A percentile compares a stretch with the other conserved stretches of the same genome.
These are phyloP conservation scores for Aspergillus sp. DNA, from an alignment of 2,329 filamentous ascomycete species.

Conservation along the genomic window DNA sequence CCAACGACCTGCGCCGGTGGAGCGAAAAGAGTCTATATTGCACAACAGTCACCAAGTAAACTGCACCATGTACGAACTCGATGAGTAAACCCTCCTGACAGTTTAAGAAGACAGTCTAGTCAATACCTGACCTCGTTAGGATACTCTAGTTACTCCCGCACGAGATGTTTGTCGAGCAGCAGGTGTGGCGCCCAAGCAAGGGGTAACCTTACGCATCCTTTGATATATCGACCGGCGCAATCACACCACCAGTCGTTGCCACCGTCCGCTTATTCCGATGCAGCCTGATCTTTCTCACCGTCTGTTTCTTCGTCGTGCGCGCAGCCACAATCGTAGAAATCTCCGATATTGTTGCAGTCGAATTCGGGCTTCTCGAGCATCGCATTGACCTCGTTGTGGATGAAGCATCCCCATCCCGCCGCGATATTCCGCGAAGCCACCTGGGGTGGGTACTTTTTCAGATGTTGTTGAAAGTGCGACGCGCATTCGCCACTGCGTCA, in stretches of 20 bases:
- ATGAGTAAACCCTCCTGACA: not conserved
- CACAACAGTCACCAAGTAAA: not conserved
- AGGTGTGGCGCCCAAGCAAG: conserved; percentile 1
- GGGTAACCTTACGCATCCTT: conserved; percentile 24
- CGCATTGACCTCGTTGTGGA: conserved; percentile 65
- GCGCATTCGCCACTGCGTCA: conserved; percentile 60
- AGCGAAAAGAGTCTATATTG: not conserved
- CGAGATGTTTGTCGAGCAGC: not conserved
- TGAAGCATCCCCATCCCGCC: conserved; percentile 65
- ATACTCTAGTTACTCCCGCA: not conserved
- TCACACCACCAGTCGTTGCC: conserved; percentile 5
- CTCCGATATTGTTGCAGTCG: conserved; percentile 63
- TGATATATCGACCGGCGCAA: not conserved
- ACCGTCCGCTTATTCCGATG: conserved; percentile 1
- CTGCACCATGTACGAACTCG: not conserved
- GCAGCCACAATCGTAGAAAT: conserved; percentile 67
- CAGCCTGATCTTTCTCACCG: conserved; percentile 1
- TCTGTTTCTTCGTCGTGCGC: conserved; percentile 50
- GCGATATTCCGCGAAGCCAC: conserved; percentile 60
- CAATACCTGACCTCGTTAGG: not conserved
- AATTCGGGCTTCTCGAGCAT: conserved; percentile 60
- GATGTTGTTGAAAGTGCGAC: conserved; percentile 59
- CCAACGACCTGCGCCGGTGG: not conserved
- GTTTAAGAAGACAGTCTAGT: not conserved
- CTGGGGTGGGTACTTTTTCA: conserved; percentile 63